These are phyloP conservation scores for Leccinum pellstonianum DNA, from an alignment of 768 basidiomycete species.

Conservation along the genomic window DNA sequence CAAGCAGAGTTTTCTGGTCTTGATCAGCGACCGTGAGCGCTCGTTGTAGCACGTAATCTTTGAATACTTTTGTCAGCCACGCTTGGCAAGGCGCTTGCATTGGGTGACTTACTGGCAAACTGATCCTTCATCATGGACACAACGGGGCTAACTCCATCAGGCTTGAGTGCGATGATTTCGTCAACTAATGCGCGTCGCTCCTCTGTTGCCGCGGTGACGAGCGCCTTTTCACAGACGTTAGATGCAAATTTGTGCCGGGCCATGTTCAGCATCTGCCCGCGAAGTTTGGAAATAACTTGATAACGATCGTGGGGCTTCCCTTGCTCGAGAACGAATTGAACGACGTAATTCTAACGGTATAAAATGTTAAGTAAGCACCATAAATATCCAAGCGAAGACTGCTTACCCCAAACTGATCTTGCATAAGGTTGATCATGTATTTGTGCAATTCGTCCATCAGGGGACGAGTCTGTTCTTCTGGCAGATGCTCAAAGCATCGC, in stretches of 20 bases:
- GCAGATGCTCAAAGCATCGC: slow-evolving; percentile 84
- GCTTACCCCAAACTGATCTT: slow-evolving; percentile 87
- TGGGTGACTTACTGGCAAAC: slow-evolving; percentile 69
- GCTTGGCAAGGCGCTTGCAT: not conserved
- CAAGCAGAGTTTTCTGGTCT: slow-evolving; percentile 67
- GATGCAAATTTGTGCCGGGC: slow-evolving; percentile 91
- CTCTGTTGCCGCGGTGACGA: slow-evolving; percentile 61
- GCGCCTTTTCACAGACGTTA: slow-evolving; percentile 92
- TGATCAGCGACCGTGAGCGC: slow-evolving; percentile 67
- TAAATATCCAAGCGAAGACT: not conserved
- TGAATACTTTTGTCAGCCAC: slow-evolving; percentile 1
- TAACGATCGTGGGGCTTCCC: slow-evolving; percentile 69
- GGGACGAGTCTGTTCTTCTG: slow-evolving; percentile 60
- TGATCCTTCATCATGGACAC: slow-evolving; percentile 84
- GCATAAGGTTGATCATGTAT: slow-evolving; percentile 70
- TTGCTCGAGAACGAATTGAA: slow-evolving; percentile 88
- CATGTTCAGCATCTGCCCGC: slow-evolving; percentile 76
- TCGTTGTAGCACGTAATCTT: slow-evolving; percentile 86
- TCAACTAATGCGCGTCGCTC: slow-evolving; percentile 71
- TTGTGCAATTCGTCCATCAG: slow-evolving; percentile 83
- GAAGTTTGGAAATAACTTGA: slow-evolving; percentile 64
- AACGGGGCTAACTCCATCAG: slow-evolving; percentile 64
- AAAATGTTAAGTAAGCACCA: slow-evolving; percentile 7
- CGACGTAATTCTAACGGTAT: slow-evolving; percentile 79
- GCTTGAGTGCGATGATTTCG: slow-evolving; percentile 69